These are phyloP conservation scores for Phlyctochytrium arcticum DNA, from an alignment of 192 early-diverging fungal species.

Conservation along the genomic window DNA sequence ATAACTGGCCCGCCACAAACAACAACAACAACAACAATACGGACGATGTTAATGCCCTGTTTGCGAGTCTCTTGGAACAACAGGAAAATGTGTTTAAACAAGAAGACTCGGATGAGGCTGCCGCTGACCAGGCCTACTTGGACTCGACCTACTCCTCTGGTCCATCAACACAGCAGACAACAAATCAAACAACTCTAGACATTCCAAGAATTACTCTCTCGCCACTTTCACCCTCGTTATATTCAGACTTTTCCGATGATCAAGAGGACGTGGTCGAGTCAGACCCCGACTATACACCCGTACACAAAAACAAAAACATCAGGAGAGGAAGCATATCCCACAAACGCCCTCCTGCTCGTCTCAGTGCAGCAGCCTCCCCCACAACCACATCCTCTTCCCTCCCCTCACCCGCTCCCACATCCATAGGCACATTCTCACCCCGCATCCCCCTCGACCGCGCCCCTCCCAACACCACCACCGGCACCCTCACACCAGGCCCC, in stretches of 20 bases:
- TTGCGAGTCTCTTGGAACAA: background rate
- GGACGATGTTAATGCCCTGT: background rate
- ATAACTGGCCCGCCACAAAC: no score
- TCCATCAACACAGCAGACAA: background rate
- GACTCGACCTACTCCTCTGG: no score
- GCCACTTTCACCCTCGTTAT: background rate
- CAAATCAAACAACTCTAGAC: background rate
- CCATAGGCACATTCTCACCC: background rate
- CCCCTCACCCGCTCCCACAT: background rate
- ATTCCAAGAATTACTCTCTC: background rate
- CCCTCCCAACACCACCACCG: background rate
- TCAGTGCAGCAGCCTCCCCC: background rate
- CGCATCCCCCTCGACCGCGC: background rate
- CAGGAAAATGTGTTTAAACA: background rate
- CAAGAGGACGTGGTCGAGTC: no score
- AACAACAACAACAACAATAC: no score
- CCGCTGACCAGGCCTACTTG: background rate
- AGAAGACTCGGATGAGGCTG: background rate
- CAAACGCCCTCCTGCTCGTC: background rate
- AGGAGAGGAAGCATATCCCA: no score
- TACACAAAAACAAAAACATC: background rate
- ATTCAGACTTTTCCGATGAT: no score
- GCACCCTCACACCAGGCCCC: no score
- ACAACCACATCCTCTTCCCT: background rate
- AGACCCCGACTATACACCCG: background rate